Base-by-base conservation (phyloP, 169 alveolate genomes). In the Prorocentrum cordatum region DNA sequence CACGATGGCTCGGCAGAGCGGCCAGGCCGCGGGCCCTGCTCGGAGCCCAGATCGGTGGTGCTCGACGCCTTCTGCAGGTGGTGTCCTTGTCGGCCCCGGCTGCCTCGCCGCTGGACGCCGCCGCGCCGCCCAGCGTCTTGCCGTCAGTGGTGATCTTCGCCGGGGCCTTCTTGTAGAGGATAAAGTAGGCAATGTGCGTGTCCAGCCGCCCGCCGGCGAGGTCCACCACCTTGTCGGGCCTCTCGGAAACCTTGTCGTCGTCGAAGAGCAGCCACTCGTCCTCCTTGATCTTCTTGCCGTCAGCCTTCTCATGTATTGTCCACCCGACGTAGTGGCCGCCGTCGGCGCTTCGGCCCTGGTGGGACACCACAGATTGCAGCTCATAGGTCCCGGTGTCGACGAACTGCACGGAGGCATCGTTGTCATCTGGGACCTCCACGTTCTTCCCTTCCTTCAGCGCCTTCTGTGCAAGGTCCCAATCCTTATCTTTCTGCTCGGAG, bases 321-420 rank as follows among this genome's bases (percentile, higher is more conserved):
- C 82, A 70, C 4, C 82, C 82, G 36, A 70, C 59, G 26, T 71
- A 71, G 27, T 71, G 83, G 2, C 83, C 83, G 32, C 83, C 83
- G 67, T 71, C 47, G 20, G 36, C 47, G 26, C 42, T 22, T 39
- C 83, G 83, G 3, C 83, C 83, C 33, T 71, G 32, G 59, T 71
- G 83, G 45, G 67, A 42, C 32, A 71, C 83, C 18, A 71, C 29
- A 7, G 47, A 31, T 31, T 2, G 3, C 6, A 58, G 35, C 68
- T 58, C 68, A 35, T 58, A 58, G 6, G 18, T 31, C 68, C 68
- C 68, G 35, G 68, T 58, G 35, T n/a, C 14, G 68, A 58, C 18
- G 18, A n/a, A 31, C 32, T 58, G 18, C 68, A 26, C 16, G 16
- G 58, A 42, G 16, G 58, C 16, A 16, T 42, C 16, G 16, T 42